These are phyloP conservation scores for Wickerhamomyces chambardii DNA, from an alignment of 805 yeast genomes.

Conservation along the genomic window DNA sequence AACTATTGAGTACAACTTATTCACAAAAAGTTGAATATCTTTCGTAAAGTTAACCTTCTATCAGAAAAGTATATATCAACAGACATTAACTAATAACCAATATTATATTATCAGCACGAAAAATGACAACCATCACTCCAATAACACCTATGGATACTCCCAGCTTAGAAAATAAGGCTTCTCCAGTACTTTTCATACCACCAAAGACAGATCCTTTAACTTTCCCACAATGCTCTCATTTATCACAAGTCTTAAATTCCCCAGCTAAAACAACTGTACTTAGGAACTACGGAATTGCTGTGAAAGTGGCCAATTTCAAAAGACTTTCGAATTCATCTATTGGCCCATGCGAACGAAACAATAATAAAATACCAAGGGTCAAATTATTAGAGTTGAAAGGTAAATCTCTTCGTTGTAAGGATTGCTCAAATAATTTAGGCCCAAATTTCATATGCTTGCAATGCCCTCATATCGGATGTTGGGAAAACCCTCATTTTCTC, in stretches of 20 bases:
- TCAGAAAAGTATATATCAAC: too few species aligned
- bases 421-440: slow-evolving; percentile 30
- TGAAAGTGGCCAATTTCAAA: slow-evolving; percentile 12
- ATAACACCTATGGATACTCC: background rate
- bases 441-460: slow-evolving; percentile 59
- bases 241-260: slow-evolving; percentile 16
- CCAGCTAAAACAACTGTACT: slow-evolving; percentile 17
- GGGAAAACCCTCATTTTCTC: slow-evolving; percentile 36
- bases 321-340: slow-evolving; percentile 1
- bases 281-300: slow-evolving; percentile 17
- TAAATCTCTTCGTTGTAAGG: slow-evolving; percentile 39
- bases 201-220: background rate
- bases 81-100: too few species aligned
- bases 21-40: too few species aligned
- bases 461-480: slow-evolving; percentile 72
- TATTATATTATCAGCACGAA: too few species aligned
- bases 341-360: slow-evolving; percentile 4
- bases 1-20: too few species aligned
- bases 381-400: slow-evolving; percentile 30
- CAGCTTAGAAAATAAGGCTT: background rate
- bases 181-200: background rate
- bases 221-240: slow-evolving; percentile 15
- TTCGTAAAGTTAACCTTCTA: too few species aligned
- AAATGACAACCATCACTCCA: background rate
- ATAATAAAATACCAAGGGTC: slow-evolving; percentile 4